These are phyloP conservation scores for Symbiodinium natans DNA, from an alignment of 73 alveolate genomes.

Conservation along the genomic window DNA sequence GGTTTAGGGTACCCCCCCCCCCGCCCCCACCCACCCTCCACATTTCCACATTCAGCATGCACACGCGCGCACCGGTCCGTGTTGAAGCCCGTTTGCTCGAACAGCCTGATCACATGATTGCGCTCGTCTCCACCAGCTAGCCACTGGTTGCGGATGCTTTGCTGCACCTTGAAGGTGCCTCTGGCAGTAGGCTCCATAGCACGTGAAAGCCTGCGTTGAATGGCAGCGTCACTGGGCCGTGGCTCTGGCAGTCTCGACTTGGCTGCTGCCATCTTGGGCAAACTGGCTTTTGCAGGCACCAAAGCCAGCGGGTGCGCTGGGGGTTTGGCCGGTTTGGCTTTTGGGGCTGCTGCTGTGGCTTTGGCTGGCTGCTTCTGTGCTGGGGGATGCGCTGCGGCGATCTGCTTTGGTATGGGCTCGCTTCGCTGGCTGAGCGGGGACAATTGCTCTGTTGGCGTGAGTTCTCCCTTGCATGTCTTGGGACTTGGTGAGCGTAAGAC, in stretches of 20 bases:
- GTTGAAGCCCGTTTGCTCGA: not conserved
- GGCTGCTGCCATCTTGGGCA: not conserved
- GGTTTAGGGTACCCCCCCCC: too few species aligned
- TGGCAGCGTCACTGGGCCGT: not conserved
- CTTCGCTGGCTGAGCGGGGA: too few species aligned
- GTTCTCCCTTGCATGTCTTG: too few species aligned
- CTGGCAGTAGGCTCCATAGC: not conserved
- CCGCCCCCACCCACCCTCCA: too few species aligned
- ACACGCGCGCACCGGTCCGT: not conserved
- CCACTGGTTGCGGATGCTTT: not conserved
- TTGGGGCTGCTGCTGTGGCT: too few species aligned
- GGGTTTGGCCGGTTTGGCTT: not conserved
- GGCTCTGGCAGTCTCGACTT: not conserved
- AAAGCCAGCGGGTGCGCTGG: not conserved
- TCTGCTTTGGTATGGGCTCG: not conserved
- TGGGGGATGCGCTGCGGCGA: not conserved
- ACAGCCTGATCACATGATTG: not conserved
- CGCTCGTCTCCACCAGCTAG: not conserved
- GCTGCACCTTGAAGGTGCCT: not conserved
- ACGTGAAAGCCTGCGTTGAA: not conserved
- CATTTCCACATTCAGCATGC: too few species aligned
- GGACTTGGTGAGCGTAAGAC: too few species aligned
- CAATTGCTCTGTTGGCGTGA: too few species aligned
- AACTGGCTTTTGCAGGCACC: too few species aligned
- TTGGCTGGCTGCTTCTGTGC: too few species aligned